Conservation (phyloP, 1,139 yeast genomes). For the Debaryomyces psychrophilus region DNA sequence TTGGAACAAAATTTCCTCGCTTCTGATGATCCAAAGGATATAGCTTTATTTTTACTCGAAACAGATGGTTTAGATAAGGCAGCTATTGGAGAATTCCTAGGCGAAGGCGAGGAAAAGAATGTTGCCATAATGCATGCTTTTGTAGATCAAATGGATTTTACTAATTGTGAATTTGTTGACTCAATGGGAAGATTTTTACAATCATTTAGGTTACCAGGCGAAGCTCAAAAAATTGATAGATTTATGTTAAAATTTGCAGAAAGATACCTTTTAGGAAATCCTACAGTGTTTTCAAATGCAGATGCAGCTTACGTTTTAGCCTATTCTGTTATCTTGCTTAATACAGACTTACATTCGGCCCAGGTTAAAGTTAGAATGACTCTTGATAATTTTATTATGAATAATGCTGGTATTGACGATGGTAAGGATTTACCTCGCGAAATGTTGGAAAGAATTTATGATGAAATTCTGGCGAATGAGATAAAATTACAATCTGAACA, state of each 20-base stretch:
- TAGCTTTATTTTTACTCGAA: constrained; percentile 73
- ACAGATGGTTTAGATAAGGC: constrained; percentile 87
- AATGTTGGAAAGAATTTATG: constrained; percentile 65
- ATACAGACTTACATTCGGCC: constrained; percentile 91
- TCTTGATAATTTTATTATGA: constrained; percentile 77
- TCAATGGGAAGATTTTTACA: constrained; percentile 86
- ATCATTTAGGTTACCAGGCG: constrained; percentile 93
- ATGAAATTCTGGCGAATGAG: constrained; percentile 80
- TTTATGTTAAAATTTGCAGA: constrained; percentile 97
- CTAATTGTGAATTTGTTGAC: constrained; percentile 70
- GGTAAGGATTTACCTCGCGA: constrained; percentile 82
- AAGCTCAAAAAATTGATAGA: constrained; percentile 96
- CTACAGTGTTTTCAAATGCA: constrained; percentile 82
- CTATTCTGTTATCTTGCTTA: constrained; percentile 89
- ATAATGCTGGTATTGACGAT: constrained; percentile 93
- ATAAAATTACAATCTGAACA: constrained; percentile 92
- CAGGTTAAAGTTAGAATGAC: constrained; percentile 89
- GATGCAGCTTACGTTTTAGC: constrained; percentile 93
- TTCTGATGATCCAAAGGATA: constrained; percentile 60
- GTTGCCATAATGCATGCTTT: constrained; percentile 90
- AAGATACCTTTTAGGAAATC: constrained; percentile 85
- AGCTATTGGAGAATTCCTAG: constrained; percentile 86
- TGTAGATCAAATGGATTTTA: constrained; percentile 85
- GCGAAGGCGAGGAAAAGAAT: constrained; percentile 82
- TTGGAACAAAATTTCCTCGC: constrained; percentile 64